Evolutionary conservation across 345 rosid genomes (phyloP).

Genomic region (Salix koriyanagi): DNA sequence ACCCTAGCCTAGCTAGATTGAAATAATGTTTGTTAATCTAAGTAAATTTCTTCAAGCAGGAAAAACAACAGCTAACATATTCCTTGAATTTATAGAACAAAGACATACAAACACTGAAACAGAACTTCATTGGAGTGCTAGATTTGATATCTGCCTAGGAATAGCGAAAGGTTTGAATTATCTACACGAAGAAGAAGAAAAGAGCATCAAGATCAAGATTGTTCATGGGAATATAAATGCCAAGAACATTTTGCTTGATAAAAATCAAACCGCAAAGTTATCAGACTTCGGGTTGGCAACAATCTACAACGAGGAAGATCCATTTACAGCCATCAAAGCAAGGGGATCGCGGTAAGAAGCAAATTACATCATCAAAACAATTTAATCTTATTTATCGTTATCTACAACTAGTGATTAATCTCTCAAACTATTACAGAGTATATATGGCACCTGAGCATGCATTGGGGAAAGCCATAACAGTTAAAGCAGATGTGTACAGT

Average conservation of each 20-base stretch:
- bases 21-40: no score
- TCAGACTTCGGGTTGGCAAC: conserved; percentile 16
- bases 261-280: neutral
- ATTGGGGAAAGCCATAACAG: conserved; percentile 2
- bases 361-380: neutral
- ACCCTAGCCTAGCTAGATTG: no score
- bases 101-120: neutral
- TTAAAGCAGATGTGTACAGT: conserved; percentile 18
- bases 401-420: neutral
- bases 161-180: conserved; percentile 14
- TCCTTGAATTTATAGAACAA: neutral
- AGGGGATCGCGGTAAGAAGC: neutral
- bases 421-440: neutral
- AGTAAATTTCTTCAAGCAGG: no score
- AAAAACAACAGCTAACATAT: no score
- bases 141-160: conserved; percentile 13
- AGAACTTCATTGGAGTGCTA: neutral
- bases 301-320: conserved; percentile 13
- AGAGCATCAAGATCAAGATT: neutral
- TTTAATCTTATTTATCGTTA: neutral
- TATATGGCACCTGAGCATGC: conserved; percentile 24
- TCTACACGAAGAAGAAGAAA: conserved; percentile 15
- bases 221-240: conserved; percentile 17
- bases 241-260: conserved; percentile 18
- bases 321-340: neutral